These are phyloP conservation scores for Dipteronia dyeriana DNA, from an alignment of 345 rosid genomes.

Conservation along the genomic window DNA sequence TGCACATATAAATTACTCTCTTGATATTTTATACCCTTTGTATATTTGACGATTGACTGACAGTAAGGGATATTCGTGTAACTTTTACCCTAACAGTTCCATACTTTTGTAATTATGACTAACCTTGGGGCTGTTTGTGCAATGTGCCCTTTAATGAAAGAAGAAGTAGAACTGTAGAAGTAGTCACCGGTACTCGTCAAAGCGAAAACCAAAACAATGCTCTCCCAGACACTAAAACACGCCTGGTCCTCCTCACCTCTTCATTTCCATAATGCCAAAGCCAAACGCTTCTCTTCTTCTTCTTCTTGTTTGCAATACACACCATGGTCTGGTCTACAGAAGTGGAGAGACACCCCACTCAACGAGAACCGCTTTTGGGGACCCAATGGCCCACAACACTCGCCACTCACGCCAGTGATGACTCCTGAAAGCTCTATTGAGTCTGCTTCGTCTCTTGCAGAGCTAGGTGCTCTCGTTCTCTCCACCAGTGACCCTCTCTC, in stretches of 20 bases:
- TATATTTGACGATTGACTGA: no score
- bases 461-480: conserved; percentile 82
- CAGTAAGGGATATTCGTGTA: no score
- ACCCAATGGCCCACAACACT: conserved; percentile 54
- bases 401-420: conserved; percentile 12
- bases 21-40: no score
- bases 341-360: conserved; percentile 68
- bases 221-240: background rate
- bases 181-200: no score
- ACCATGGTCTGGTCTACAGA: conserved; percentile 67
- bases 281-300: conserved; percentile 32
- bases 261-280: conserved; percentile 2
- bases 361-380: conserved; percentile 81
- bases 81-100: no score
- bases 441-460: conserved; percentile 77
- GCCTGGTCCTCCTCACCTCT: conserved; percentile 16
- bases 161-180: no score
- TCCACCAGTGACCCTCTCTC: conserved; percentile 64
- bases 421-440: conserved; percentile 15
- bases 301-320: conserved; percentile 26
- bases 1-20: no score
- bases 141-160: no score
- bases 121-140: no score
- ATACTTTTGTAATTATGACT: no score
- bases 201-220: background rate